Conservation (phyloP, 441 rosid genomes). For the Manihot esculenta region DNA sequence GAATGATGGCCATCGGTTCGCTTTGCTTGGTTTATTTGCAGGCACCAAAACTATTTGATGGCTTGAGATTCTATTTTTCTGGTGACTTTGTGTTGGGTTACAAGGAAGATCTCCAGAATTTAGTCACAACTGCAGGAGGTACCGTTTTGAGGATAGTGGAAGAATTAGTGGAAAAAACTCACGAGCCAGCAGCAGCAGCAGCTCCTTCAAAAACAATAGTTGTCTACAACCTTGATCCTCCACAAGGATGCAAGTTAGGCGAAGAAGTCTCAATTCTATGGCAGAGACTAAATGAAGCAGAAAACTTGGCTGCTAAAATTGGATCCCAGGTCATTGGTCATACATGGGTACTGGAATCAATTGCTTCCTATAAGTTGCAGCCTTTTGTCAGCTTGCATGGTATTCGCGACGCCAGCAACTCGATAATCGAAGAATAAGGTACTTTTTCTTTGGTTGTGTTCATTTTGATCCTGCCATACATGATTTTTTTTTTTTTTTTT, state of each 20-base stretch:
- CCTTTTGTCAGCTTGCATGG: conserved; percentile 31
- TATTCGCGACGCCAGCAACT: background rate
- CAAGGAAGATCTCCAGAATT: conserved; percentile 63
- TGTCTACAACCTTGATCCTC: conserved; percentile 69
- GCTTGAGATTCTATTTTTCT: conserved; percentile 54
- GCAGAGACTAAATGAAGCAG: conserved; percentile 67
- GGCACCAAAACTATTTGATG: conserved; percentile 73
- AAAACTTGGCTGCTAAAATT: conserved; percentile 49
- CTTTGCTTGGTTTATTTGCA: conserved; percentile 25
- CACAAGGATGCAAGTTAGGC: conserved; percentile 56
- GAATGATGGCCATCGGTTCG: background rate
- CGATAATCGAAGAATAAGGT: background rate
- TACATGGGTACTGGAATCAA: conserved; percentile 81
- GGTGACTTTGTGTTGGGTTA: conserved; percentile 63
- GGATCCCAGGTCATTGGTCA: conserved; percentile 62
- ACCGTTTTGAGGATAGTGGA: conserved; percentile 41
- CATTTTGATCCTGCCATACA: background rate
- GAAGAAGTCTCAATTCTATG: conserved; percentile 71
- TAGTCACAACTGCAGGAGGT: conserved; percentile 72
- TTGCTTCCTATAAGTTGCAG: conserved; percentile 64
- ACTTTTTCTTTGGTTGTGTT: background rate
- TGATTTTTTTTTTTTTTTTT: background rate
- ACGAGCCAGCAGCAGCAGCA: conserved; percentile 20
- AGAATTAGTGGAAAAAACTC: conserved; percentile 28
- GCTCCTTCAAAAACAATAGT: conserved; percentile 34